phyloP scores from a whole-genome alignment of 129 eudicot species.

The Escallonia herrerae region DNA sequence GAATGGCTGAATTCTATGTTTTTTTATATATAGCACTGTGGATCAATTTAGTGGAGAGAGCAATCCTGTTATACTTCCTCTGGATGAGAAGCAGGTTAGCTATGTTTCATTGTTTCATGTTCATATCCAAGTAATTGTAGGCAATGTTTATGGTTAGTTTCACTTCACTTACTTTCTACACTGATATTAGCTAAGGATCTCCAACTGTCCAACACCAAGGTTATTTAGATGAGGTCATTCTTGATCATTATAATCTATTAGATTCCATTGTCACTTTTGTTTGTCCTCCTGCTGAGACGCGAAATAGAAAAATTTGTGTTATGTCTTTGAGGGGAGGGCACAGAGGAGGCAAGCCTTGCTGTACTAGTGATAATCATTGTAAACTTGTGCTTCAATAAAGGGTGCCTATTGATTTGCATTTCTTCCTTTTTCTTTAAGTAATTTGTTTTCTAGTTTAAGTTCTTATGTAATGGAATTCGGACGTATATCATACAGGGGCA shows the following conservation, averaged over 20 bases:
- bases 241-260: too few species aligned
- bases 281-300: too few species aligned
- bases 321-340: too few species aligned
- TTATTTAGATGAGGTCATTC: too few species aligned
- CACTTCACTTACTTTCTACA: neutral
- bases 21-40: constrained; percentile 61
- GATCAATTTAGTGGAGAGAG: constrained; percentile 95
- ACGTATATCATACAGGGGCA: too few species aligned
- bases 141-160: neutral
- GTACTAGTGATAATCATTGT: neutral
- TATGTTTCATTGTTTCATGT: constrained; percentile 1
- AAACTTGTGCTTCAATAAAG: neutral
- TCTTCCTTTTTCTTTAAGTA: too few species aligned
- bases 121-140: neutral
- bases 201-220: too few species aligned
- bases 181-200: neutral
- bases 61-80: constrained; percentile 69
- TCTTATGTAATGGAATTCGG: too few species aligned
- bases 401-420: neutral
- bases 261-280: too few species aligned
- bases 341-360: neutral
- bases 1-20: neutral
- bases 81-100: constrained; percentile 67
- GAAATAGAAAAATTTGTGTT: too few species aligned
- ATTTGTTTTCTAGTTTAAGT: too few species aligned